phyloP scores from a whole-genome alignment of 495 filamentous ascomycete genomes.

The Penicillium manginii region DNA sequence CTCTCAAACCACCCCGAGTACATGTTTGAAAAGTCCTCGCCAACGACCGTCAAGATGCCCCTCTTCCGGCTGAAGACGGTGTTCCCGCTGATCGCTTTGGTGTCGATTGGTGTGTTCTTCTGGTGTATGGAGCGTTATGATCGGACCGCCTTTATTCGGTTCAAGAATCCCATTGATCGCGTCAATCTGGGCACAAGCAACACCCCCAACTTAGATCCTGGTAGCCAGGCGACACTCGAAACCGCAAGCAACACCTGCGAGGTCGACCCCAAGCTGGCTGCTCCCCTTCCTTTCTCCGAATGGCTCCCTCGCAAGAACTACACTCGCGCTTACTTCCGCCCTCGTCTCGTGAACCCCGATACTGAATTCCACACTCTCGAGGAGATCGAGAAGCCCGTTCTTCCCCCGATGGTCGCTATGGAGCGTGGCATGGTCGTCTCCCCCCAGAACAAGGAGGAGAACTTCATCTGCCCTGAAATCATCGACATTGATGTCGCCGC shows the following conservation, averaged over 20 bases:
- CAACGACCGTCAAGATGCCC: slow-evolving; percentile 46
- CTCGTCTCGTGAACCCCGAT: slow-evolving; percentile 41
- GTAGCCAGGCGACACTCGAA: slow-evolving; percentile 22
- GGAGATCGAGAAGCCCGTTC: slow-evolving; percentile 45
- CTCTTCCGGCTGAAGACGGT: slow-evolving; percentile 49
- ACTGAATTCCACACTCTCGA: slow-evolving; percentile 48
- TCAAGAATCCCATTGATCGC: slow-evolving; percentile 45
- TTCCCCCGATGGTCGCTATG: slow-evolving; percentile 49
- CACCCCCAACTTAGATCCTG: slow-evolving; percentile 18
- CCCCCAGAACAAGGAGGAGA: slow-evolving; percentile 37
- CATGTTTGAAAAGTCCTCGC: slow-evolving; percentile 44
- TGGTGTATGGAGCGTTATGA: slow-evolving; percentile 51
- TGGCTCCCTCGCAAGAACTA: slow-evolving; percentile 55
- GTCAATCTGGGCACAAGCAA: slow-evolving; percentile 20
- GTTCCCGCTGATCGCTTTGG: slow-evolving; percentile 47
- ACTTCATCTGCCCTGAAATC: slow-evolving; percentile 49
- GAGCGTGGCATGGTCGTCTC: slow-evolving; percentile 53
- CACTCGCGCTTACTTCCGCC: slow-evolving; percentile 52
- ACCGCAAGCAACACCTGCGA: slow-evolving; percentile 35
- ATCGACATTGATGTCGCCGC: slow-evolving; percentile 50
- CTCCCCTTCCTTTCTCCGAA: slow-evolving; percentile 47
- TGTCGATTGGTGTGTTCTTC: slow-evolving; percentile 52
- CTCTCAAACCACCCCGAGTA: slow-evolving; percentile 11
- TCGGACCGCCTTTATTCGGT: slow-evolving; percentile 43
- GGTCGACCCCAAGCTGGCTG: slow-evolving; percentile 40